Conservation (phyloP, 768 basidiomycete species). For the Lactarius indigo region DNA sequence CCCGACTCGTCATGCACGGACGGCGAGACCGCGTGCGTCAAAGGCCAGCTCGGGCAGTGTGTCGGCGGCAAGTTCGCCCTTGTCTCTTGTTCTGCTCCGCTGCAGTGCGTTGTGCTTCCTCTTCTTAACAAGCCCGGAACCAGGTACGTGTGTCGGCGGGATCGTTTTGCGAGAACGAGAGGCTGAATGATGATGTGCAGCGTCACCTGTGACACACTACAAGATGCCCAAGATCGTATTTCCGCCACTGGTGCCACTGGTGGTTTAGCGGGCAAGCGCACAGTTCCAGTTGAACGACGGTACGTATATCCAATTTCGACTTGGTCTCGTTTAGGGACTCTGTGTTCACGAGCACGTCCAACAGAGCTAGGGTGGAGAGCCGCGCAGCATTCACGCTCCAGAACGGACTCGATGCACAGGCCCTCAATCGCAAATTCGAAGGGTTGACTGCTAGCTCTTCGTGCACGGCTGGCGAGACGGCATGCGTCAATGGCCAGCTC, state of each 20-base stretch:
- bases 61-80: slow-evolving; percentile 23
- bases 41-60: slow-evolving; percentile 27
- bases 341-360: background rate
- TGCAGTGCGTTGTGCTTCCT: slow-evolving; percentile 30
- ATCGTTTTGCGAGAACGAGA: background rate
- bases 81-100: slow-evolving; percentile 14
- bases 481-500: slow-evolving; percentile 20
- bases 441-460: slow-evolving; percentile 29
- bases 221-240: slow-evolving; percentile 27
- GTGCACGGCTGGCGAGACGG: slow-evolving; percentile 35
- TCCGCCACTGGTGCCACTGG: slow-evolving; percentile 26
- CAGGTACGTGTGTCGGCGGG: slow-evolving; percentile 21
- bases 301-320: background rate
- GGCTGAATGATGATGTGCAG: slow-evolving; percentile 14
- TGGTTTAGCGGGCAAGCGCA: slow-evolving; percentile 19
- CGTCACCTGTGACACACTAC: slow-evolving; percentile 24
- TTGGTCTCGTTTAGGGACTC: background rate
- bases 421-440: slow-evolving; percentile 27
- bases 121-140: slow-evolving; percentile 34
- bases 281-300: background rate
- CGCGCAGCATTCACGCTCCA: slow-evolving; percentile 24
- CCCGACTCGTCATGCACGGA: slow-evolving; percentile 34
- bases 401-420: slow-evolving; percentile 30
- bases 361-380: background rate
- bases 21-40: slow-evolving; percentile 31